Conservation (phyloP, 495 filamentous ascomycete genomes). For the Xylaria bambusicola region DNA sequence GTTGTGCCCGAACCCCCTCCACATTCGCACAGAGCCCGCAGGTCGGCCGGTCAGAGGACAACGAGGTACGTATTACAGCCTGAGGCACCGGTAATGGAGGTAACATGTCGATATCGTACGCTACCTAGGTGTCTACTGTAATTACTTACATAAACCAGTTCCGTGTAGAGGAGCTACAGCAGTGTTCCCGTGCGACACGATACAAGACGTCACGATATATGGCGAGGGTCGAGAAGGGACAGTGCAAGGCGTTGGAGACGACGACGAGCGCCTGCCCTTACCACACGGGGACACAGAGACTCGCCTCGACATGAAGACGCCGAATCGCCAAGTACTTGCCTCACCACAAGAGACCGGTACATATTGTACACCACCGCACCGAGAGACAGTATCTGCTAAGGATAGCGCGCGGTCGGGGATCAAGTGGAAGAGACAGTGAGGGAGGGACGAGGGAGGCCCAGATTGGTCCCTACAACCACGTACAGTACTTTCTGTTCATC, state of each 20-base stretch:
- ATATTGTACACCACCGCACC: too few species aligned
- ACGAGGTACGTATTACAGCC: slow-evolving; percentile 1
- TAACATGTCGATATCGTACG: too few species aligned
- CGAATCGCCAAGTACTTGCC: too few species aligned
- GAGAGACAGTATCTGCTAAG: background rate
- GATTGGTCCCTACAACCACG: slow-evolving; percentile 21
- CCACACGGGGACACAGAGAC: background rate
- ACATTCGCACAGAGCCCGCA: slow-evolving; percentile 19
- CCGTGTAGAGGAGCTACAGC: too few species aligned
- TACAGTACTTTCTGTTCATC: slow-evolving; percentile 25
- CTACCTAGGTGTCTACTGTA: too few species aligned
- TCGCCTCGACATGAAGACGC: too few species aligned
- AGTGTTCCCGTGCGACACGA: slow-evolving; percentile 1
- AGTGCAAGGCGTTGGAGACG: slow-evolving; percentile 16
- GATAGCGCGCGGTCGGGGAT: slow-evolving; percentile 11
- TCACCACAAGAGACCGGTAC: too few species aligned
- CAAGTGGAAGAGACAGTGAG: slow-evolving; percentile 13
- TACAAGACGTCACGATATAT: slow-evolving; percentile 18
- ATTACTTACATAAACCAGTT: too few species aligned
- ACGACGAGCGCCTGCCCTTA: background rate
- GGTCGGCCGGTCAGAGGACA: slow-evolving; percentile 13
- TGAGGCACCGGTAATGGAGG: background rate
- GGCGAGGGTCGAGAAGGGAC: background rate
- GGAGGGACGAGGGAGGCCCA: slow-evolving; percentile 18
- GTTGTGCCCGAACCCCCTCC: slow-evolving; percentile 13